Base-by-base conservation (phyloP, 1,284 basidiomycete genomes). In the Phellopilus nigrolimitatus region DNA sequence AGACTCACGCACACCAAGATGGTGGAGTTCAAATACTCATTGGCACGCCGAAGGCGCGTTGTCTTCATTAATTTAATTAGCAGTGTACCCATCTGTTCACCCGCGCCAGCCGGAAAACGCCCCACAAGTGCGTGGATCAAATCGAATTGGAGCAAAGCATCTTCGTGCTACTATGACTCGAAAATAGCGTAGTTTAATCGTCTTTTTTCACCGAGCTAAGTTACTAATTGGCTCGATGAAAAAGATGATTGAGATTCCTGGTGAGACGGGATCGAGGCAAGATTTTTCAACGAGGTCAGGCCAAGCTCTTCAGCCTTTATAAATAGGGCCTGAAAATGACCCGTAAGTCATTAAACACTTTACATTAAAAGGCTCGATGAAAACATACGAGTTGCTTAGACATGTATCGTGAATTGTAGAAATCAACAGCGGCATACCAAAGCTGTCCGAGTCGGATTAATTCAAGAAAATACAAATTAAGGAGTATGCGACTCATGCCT, bases 351-450 rank as follows among this genome's bases (percentile, higher is more conserved):
- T 30, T 12, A 30, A 7, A 12, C 12, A 30, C 28, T 30, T 6
- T 30, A 7, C 28, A 30, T n/a, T n/a, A n/a, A n/a, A n/a, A 30
- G 28, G 28, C 12, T 30, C 28, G 28, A 30, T 7, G 19, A 0
- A 12, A 9, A 36, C 39, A 22, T 25, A 47, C 70, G 59, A 71
- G 46, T 17, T 62, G 59, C 53, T 68, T 70, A 4, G 70, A 68
- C 44, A 59, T 53, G 53, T 67, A 63, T 5, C 70, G 59, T 0
- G 62, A 61, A 17, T 54, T 53, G 13, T 50, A 55, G 49, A 72
- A 69, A 53, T 69, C 66, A 1, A 68, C 68, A 1, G 60, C 62
- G 4, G 61, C 66, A 48, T 61, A 71, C 68, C 69, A 70, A 1
- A 71, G 56, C 68, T 70, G 21, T 10, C 15, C 13, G 21, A 46